A percentile compares a stretch with the other conserved stretches of the same genome.
These are phyloP conservation scores for Cucumis cinereus DNA, from an alignment of 306 rosid species.

Conservation along the genomic window DNA sequence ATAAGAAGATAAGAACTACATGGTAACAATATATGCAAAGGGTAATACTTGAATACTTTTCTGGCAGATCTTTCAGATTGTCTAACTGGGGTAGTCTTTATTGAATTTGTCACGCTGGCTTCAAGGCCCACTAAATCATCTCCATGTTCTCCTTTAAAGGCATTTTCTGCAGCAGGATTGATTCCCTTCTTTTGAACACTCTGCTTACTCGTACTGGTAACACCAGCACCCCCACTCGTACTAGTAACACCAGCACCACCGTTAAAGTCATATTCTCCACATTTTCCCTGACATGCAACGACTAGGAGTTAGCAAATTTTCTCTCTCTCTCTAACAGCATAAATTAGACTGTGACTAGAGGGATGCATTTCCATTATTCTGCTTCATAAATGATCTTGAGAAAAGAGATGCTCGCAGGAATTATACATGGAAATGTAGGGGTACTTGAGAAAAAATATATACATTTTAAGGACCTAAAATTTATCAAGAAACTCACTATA, in stretches of 20 bases:
- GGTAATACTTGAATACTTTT: conserved; percentile 55
- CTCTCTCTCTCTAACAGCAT: background rate
- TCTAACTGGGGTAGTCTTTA: conserved; percentile 40
- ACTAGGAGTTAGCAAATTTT: conserved; percentile 1
- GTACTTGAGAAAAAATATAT: background rate
- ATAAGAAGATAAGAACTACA: background rate
- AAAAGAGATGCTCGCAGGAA: background rate
- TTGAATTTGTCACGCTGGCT: conserved; percentile 26
- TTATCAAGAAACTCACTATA: conserved; percentile 27
- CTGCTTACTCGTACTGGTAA: conserved; percentile 18
- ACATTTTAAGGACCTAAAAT: conserved; percentile 2
- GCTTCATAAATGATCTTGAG: background rate
- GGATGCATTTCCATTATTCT: background rate
- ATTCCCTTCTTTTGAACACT: conserved; percentile 25
- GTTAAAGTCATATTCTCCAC: conserved; percentile 51
- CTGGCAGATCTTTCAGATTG: conserved; percentile 54
- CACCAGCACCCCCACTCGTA: background rate
- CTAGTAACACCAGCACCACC: conserved; percentile 63
- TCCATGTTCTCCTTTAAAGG: conserved; percentile 30
- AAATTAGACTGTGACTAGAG: background rate
- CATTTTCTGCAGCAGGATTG: conserved; percentile 21
- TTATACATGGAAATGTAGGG: background rate
- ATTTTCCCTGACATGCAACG: conserved; percentile 39
- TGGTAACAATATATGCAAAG: conserved; percentile 4
- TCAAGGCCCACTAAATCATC: conserved; percentile 40